Base-by-base conservation (phyloP, 768 basidiomycete genomes). In the Multifurca ochricompacta region DNA sequence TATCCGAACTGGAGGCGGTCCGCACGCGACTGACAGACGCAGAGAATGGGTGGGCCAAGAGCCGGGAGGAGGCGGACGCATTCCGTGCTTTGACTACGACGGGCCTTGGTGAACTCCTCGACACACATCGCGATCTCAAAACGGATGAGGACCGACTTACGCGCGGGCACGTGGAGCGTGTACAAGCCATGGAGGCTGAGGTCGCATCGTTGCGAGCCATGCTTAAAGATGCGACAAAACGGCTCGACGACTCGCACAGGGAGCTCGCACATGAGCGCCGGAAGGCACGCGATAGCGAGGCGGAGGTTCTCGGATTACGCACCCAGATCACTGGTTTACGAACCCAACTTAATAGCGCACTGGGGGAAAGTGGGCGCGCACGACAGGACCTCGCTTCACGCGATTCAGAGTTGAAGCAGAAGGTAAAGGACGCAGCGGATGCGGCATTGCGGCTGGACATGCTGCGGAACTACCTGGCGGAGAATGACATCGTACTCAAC, bases 21-120 rank as follows among this genome's bases (percentile, higher is more conserved):
- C 78, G 80, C 41, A 70, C 74, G 9, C 76, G 85, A 51, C 70
- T 94, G 39, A 73, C 78, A 23, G 90, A 94, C 50, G 83, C 85
- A 39, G 94, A 96, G 71, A 91, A 87, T 65, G 82, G 87, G 8
- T 96, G 92, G 85, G 80, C 87, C 23, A 88, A 91, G 68, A 91
- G 91, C 39, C 82, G 92, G 13, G 87, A 94, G 70, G 92, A 97
- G 72, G 91, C 92, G 3, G 94, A 96, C 67, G 82, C 87, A 2
- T 83, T 93, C 68, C 77, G 92, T 50, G 85, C 87, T 19, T 73
- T 92, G 48, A 93, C 93, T 2, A 95, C 91, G 2, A 82, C 85
- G 43, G 79, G 85, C 63, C 77, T 96, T 3, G 92, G 91, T 21
- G 82, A 94, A 65, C 74, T 96, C 18, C 74, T 96, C 42, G 90